These are phyloP conservation scores for Xylaria hypoxylon DNA, from an alignment of 2,329 filamentous ascomycete genomes.

Conservation along the genomic window DNA sequence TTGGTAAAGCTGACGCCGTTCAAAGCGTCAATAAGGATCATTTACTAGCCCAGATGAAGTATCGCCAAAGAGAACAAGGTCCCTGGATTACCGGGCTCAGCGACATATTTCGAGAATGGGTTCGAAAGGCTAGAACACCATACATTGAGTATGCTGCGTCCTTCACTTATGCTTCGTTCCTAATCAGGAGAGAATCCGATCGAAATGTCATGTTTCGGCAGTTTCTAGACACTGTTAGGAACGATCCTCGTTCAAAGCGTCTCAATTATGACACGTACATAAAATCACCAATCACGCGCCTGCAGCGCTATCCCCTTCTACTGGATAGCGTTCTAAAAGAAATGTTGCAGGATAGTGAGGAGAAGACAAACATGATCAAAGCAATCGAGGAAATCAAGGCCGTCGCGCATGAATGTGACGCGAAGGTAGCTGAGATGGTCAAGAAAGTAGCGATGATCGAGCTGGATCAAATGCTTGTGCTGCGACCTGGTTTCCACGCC, in stretches of 20 bases:
- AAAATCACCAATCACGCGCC: conserved; percentile 89
- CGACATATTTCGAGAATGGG: conserved; percentile 98
- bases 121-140: conserved; percentile 86
- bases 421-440: conserved; percentile 89
- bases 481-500: conserved; percentile 88
- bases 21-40: conserved; percentile 93
- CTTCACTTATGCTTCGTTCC: conserved; percentile 85
- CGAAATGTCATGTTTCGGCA: conserved; percentile 86
- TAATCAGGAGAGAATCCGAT: conserved; percentile 85
- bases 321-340: conserved; percentile 86
- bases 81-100: conserved; percentile 95
- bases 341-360: conserved; percentile 85
- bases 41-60: conserved; percentile 92
- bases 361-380: conserved; percentile 83
- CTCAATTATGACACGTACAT: conserved; percentile 95
- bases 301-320: conserved; percentile 90
- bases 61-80: conserved; percentile 95
- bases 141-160: conserved; percentile 93
- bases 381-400: conserved; percentile 92
- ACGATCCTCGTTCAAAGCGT: conserved; percentile 82
- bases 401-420: conserved; percentile 91
- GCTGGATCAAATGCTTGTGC: conserved; percentile 82
- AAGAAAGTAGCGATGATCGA: conserved; percentile 92
- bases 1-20: conserved; percentile 89
- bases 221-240: conserved; percentile 84